Conservation (phyloP, 2,329 filamentous ascomycete genomes). For the Sarocladiaceae sp. region DNA sequence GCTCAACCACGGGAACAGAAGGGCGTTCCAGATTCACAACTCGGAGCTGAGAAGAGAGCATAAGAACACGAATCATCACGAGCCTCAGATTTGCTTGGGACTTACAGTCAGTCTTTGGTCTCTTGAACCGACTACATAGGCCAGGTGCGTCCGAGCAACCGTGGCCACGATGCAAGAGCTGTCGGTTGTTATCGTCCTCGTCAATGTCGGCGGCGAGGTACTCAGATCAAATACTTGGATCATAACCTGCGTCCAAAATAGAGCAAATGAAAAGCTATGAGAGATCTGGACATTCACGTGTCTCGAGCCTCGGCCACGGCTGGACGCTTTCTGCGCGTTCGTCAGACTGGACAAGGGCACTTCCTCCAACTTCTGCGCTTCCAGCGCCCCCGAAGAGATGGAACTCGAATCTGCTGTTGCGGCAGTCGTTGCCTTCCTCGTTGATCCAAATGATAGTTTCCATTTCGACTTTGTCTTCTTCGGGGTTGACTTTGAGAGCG, state of each 20-base stretch:
- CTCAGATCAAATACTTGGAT: conserved; percentile 34
- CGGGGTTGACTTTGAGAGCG: neutral
- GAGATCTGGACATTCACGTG: conserved; percentile 29
- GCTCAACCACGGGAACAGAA: conserved; percentile 25
- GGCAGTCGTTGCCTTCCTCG: conserved; percentile 20
- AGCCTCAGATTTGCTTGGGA: neutral
- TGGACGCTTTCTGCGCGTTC: conserved; percentile 18
- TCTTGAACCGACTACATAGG: conserved; percentile 33
- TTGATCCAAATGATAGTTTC: conserved; percentile 19
- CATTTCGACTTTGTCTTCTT: conserved; percentile 25
- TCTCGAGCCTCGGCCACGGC: conserved; percentile 24
- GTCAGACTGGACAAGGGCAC: conserved; percentile 27
- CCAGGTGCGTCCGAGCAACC: conserved; percentile 28
- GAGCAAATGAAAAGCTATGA: conserved; percentile 29
- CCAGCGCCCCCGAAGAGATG: conserved; percentile 24
- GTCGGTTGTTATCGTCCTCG: conserved; percentile 26
- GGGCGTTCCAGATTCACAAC: conserved; percentile 29
- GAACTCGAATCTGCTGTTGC: conserved; percentile 29
- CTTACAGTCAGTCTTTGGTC: conserved; percentile 34
- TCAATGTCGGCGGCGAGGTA: conserved; percentile 26
- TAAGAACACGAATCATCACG: neutral
- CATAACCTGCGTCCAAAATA: conserved; percentile 31
- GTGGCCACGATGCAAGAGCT: conserved; percentile 32
- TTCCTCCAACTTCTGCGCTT: conserved; percentile 30
- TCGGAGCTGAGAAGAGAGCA: conserved; percentile 24